These are phyloP conservation scores for Lasiosphaeria miniovina DNA, from an alignment of 495 filamentous ascomycete species.

Conservation along the genomic window DNA sequence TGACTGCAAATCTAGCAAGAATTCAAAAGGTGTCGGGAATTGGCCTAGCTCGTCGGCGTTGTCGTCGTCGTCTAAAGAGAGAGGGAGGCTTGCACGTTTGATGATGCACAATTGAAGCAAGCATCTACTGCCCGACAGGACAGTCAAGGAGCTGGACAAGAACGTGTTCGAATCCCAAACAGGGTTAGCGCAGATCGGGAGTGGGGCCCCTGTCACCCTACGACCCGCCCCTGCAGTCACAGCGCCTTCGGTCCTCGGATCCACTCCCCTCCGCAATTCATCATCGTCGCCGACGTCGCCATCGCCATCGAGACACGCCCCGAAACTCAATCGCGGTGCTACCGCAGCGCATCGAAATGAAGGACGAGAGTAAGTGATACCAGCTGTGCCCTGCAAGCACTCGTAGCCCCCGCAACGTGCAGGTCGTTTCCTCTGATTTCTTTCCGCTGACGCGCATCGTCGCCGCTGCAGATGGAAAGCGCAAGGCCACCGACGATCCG, in stretches of 20 bases:
- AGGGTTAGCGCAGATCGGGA: conserved; percentile 17
- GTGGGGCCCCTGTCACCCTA: conserved; percentile 20
- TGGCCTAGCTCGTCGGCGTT: not conserved
- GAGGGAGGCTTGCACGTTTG: conserved; percentile 8
- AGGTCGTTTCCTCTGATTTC: not conserved
- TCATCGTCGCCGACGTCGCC: conserved; percentile 9
- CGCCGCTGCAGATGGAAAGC: conserved; percentile 57
- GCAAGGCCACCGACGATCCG: conserved; percentile 73
- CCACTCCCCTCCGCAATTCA: conserved; percentile 8
- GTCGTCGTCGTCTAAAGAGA: not conserved
- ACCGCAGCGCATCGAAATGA: conserved; percentile 32
- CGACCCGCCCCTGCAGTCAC: conserved; percentile 3
- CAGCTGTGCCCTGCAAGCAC: not conserved
- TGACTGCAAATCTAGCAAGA: not conserved
- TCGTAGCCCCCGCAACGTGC: not conserved
- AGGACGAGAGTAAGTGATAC: conserved; percentile 45
- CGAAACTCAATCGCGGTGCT: conserved; percentile 12
- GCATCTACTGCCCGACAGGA: conserved; percentile 4
- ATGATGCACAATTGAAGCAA: not conserved
- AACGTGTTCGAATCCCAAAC: conserved; percentile 25
- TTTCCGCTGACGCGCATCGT: conserved; percentile 1
- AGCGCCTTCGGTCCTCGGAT: not conserved
- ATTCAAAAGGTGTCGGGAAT: not conserved
- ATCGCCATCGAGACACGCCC: conserved; percentile 1
- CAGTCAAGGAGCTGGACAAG: conserved; percentile 16